phyloP scores from a whole-genome alignment of 2,329 filamentous ascomycete genomes.

The Fusarium armeniacum region DNA sequence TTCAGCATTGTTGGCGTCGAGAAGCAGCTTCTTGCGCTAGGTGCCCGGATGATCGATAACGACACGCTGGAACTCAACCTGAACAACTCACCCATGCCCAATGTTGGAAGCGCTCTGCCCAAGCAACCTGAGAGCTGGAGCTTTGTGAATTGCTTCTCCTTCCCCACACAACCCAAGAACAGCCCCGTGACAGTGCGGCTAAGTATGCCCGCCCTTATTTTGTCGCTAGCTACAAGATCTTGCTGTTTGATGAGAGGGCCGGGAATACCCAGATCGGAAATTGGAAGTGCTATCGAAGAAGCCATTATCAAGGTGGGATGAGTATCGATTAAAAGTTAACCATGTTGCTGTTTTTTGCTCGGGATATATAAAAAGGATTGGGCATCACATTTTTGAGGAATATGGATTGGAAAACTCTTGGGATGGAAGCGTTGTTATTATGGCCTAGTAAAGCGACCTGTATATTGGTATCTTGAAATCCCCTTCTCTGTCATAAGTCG shows the following conservation, averaged over 20 bases:
- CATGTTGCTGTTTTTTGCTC: background rate
- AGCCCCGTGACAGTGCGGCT: slow-evolving; percentile 36
- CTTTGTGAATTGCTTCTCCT: slow-evolving; percentile 48
- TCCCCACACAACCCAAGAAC: slow-evolving; percentile 32
- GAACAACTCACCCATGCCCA: slow-evolving; percentile 19
- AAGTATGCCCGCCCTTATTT: slow-evolving; percentile 37
- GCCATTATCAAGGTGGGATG: slow-evolving; percentile 33
- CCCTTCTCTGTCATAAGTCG: slow-evolving; percentile 44
- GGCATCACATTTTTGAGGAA: background rate
- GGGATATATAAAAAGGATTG: background rate
- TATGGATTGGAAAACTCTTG: background rate
- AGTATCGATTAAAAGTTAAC: background rate
- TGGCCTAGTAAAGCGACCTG: slow-evolving; percentile 26
- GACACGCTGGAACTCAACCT: slow-evolving; percentile 48
- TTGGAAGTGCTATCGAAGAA: slow-evolving; percentile 49
- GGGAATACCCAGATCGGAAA: slow-evolving; percentile 45
- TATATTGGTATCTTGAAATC: slow-evolving; percentile 44
- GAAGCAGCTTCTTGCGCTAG: slow-evolving; percentile 47
- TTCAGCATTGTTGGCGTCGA: slow-evolving; percentile 47
- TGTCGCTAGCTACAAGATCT: slow-evolving; percentile 36
- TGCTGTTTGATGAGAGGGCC: slow-evolving; percentile 48
- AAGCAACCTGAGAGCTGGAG: slow-evolving; percentile 49
- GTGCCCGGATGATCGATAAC: slow-evolving; percentile 42
- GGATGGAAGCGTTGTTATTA: slow-evolving; percentile 29
- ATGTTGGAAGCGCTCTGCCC: slow-evolving; percentile 9